phyloP scores from a whole-genome alignment of 768 basidiomycete species.

The Macrolepiota fuliginosa region DNA sequence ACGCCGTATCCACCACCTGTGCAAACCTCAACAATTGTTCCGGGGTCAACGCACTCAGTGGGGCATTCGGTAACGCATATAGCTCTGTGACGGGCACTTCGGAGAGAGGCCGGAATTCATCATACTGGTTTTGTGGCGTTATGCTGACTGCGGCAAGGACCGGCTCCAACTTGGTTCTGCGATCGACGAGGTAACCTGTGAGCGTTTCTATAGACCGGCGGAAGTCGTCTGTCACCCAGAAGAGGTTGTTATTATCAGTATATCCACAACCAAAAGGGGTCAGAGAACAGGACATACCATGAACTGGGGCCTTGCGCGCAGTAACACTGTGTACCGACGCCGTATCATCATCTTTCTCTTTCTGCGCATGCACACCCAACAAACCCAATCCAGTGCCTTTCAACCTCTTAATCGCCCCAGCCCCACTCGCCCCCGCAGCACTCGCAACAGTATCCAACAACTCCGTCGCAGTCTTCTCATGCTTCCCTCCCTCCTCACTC shows the following conservation, averaged over 20 bases:
- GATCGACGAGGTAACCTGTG: constrained; percentile 83
- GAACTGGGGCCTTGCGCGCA: constrained; percentile 26
- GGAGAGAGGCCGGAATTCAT: constrained; percentile 67
- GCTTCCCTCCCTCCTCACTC: constrained; percentile 17
- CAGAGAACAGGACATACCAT: constrained; percentile 24
- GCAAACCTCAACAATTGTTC: constrained; percentile 86
- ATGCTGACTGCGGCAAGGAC: constrained; percentile 71
- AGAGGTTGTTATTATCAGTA: no score
- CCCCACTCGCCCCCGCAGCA: constrained; percentile 1
- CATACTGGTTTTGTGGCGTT: constrained; percentile 64
- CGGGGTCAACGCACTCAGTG: constrained; percentile 69
- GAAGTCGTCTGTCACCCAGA: constrained; percentile 45
- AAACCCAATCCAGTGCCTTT: constrained; percentile 53
- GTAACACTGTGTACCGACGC: constrained; percentile 41
- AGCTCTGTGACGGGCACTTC: constrained; percentile 73
- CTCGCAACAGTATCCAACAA: constrained; percentile 24
- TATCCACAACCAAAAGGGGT: no score
- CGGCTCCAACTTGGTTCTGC: constrained; percentile 80
- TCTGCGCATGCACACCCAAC: constrained; percentile 24
- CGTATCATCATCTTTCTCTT: constrained; percentile 60
- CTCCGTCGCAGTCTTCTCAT: constrained; percentile 27
- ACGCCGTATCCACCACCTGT: constrained; percentile 91
- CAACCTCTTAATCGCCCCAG: constrained; percentile 33
- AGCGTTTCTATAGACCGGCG: constrained; percentile 83
- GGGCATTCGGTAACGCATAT: constrained; percentile 72